Base-by-base conservation (phyloP, 176 grass and related monocot species). In the Zizania latifolia region DNA sequence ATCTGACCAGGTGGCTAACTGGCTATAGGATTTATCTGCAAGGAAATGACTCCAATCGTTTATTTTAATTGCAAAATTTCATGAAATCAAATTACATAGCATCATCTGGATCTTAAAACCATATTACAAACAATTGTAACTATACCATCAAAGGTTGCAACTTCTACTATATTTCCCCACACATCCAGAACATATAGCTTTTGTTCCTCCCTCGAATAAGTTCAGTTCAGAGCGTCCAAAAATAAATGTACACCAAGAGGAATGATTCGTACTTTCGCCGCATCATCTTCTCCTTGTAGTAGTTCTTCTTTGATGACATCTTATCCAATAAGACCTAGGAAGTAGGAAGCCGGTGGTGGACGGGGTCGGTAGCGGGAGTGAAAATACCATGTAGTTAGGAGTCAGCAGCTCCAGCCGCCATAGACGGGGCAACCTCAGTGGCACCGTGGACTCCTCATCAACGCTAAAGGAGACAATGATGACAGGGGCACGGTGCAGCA, bases 201-300 rank as follows among this genome's bases (percentile, higher is more conserved):
- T 2, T 32, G 5, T 63, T 33, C 0, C 38, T 24, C 11, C 23
- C 24, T 5, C 10, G 9, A 65, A 65, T 39, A 10, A 65, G 10
- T 10, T 4, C 33, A 38, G 39, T n/a, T n/a, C n/a, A n/a, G n/a
- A n/a, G n/a, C n/a, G n/a, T n/a, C n/a, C n/a, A n/a, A 70, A n/a
- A 60, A n/a, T 21, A 4, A 58, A 81, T 71, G 29, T 16, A 35
- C n/a, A 30, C 0, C 3, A 6, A 41, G 4, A 1, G 11, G 11
- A 41, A 10, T 9, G 24, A 23, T 27, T 67, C 90, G 86, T 81
- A 97, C 93, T 97, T 97, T 34, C 82, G 82, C 48, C 82, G 79
- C 79, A 90, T 86, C 85, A 97, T 83, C 72, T 86, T 85, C 90
- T 97, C 93, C 82, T 97, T 97, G 72, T 97, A 88, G 75, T 84